Base-by-base conservation (phyloP, 495 filamentous ascomycete genomes). In the Neurospora sp. region DNA sequence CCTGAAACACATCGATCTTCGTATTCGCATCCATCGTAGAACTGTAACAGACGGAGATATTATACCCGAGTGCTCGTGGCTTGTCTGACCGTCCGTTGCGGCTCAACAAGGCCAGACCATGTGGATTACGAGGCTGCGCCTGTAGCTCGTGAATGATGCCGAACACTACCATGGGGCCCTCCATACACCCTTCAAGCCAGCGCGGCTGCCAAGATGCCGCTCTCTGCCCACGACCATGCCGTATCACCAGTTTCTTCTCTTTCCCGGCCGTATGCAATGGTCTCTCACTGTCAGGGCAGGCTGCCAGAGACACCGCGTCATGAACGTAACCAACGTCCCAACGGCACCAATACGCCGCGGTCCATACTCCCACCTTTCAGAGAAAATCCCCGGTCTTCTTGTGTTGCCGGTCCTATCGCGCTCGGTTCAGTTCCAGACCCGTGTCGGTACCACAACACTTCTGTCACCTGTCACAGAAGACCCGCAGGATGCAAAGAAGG, bases 1-100 rank as follows among this genome's bases (percentile, higher is more conserved):
- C 74, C 79, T 92, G 65, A 84, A 87, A 61, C 84, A 90, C 75
- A 82, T 92, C 68, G 90, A 93, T 79, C 78, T 92, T 22, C 76
- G 78, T 74, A 78, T 79, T 65, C 22, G 53, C 53, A 1, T 65
- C 14, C 6, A 18, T 35, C 27, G 14, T 35, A 61, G 53, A 65
- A 65, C 53, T 37, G 53, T 65, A 4, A 65, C 14, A 65, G 27
- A 65, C 27, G 53, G 53, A 65, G 53, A 65, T 65, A 65, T 65
- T 65, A 35, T 65, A 65, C 27, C 53, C 53, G 53, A 61, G 31
- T 70, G 80, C 74, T 0, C 73, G 73, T 65, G 77, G 75, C 61
- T 72, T 78, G 18, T 75, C 39, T 35, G 39, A 31, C 53, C 53
- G 53, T 61, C 27, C 14, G 31, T 65, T 35, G 53, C 22, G 53